Evolutionary conservation across 2,329 filamentous ascomycete species (phyloP), one percentile per base, ranked within the genome.

Genomic region (Aspergillus arachidicola): DNA sequence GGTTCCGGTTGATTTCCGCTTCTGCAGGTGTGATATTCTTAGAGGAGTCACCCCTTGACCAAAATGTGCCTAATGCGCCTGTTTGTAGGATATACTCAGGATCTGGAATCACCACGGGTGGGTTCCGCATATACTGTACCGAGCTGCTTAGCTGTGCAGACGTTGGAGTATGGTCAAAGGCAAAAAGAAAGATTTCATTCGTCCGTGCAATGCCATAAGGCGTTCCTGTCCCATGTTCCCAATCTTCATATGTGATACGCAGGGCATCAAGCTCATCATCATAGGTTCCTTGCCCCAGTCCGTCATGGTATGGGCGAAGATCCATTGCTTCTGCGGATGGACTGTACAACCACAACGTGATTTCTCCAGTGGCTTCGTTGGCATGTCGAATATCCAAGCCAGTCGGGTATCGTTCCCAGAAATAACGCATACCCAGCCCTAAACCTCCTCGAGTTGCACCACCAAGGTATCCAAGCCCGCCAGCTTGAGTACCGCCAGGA

Each of bases 231-330:
- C 81, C 83, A 0, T 73, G 74, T 63, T 89, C 86, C 63, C 81
- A 89, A 64, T 89, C 87, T 64, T 89, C 87, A 63, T 89, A 89
- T 0, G 87, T 89, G 28, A 89, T 85, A 32, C 87, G 81, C 0
- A 89, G 79, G 1, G 85, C 87, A 63, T 87, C 86, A 1, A 88
- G 75, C 71, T 89, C 83, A n/a, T 88, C 80, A 0, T 76, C 79
- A 62, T 87, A 89, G 0, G 81, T 84, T 50, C 86, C 81, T 67
- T 85, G 70, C 0, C 84, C 85, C 7, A 89, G 72, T 0, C 85
- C 84, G 63, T 89, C 85, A 54, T 89, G 86, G 61, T 84, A 89
- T 0, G 85, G 83, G 0, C 85, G 77, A 5, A 87, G 74, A 45
- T 89, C 87, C 58, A 89, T 75, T 0, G 86, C 85, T 32, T 81